Conservation (phyloP, 2,329 filamentous ascomycete genomes). For the Aquanectria penicillioides region DNA sequence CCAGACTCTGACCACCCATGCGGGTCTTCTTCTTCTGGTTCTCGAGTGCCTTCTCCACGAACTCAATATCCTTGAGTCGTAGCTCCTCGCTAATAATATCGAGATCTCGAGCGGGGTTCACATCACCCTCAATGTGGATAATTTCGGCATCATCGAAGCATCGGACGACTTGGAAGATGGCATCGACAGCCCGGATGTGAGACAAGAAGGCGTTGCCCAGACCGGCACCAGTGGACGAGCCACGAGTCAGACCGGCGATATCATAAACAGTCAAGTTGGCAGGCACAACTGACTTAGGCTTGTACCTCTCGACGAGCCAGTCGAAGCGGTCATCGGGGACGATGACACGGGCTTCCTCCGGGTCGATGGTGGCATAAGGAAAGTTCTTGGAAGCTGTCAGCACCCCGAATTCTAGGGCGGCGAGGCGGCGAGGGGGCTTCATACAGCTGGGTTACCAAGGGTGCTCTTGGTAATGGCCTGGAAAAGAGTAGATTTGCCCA, state of each 20-base stretch:
- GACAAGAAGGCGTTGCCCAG: slow-evolving; percentile 98
- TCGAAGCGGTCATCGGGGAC: slow-evolving; percentile 96
- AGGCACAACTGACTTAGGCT: slow-evolving; percentile 96
- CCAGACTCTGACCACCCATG: slow-evolving; percentile 91
- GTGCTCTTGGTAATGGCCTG: slow-evolving; percentile 98
- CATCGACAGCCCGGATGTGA: slow-evolving; percentile 97
- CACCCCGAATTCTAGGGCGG: slow-evolving; percentile 50
- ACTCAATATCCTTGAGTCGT: slow-evolving; percentile 98
- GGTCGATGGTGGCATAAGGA: slow-evolving; percentile 98
- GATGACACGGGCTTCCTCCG: slow-evolving; percentile 96
- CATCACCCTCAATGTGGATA: slow-evolving; percentile 98
- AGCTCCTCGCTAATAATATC: slow-evolving; percentile 98
- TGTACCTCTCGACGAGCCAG: slow-evolving; percentile 96
- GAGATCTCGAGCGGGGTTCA: slow-evolving; percentile 92
- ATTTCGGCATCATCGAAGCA: slow-evolving; percentile 99
- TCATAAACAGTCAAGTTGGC: slow-evolving; percentile 99
- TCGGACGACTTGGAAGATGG: slow-evolving; percentile 96
- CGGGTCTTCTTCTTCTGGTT: slow-evolving; percentile 93
- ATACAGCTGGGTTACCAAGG: slow-evolving; percentile 94
- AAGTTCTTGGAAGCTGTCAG: slow-evolving; percentile 78
- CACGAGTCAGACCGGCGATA: slow-evolving; percentile 95
- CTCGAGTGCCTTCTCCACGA: slow-evolving; percentile 94
- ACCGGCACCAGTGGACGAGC: slow-evolving; percentile 96
- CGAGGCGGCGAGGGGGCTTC: slow-evolving; percentile 52
- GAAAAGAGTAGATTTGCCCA: slow-evolving; percentile 99